These are phyloP conservation scores for Hordeum marinum DNA, from an alignment of 176 grass and related monocot species.

Conservation along the genomic window DNA sequence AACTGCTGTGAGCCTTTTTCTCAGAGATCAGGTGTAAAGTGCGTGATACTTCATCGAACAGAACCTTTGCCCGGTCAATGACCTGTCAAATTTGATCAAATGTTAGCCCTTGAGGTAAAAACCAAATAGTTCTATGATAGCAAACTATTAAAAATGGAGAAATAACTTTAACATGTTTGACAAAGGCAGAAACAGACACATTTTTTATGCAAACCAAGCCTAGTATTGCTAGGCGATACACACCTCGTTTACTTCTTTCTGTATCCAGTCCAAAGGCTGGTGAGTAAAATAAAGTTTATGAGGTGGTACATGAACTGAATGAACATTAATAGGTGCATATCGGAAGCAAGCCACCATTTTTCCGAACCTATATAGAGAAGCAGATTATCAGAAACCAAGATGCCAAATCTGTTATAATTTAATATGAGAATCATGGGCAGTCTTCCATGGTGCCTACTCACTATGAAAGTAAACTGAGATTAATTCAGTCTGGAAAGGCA, in stretches of 20 bases:
- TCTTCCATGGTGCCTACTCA: background rate
- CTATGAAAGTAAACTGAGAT: slow-evolving; percentile 7
- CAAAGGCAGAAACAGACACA: background rate
- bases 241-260: slow-evolving; percentile 87
- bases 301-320: slow-evolving; percentile 87
- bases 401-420: slow-evolving; percentile 2
- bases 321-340: slow-evolving; percentile 77
- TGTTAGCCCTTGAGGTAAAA: slow-evolving; percentile 12
- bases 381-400: slow-evolving; percentile 32
- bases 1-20: slow-evolving; percentile 34
- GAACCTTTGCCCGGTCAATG: slow-evolving; percentile 50
- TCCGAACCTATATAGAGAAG: slow-evolving; percentile 59
- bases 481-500: background rate
- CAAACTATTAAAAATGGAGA: background rate
- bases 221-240: slow-evolving; percentile 27
- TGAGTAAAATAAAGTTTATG: slow-evolving; percentile 86
- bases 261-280: slow-evolving; percentile 78
- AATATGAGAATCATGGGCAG: slow-evolving; percentile 3
- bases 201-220: slow-evolving; percentile 30
- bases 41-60: slow-evolving; percentile 68
- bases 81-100: slow-evolving; percentile 49
- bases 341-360: slow-evolving; percentile 89
- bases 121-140: slow-evolving; percentile 11
- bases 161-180: background rate
- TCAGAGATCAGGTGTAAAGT: slow-evolving; percentile 43